Base-by-base conservation (phyloP, 148 eudicot genomes). In the Fagopyrum homotropicum region DNA sequence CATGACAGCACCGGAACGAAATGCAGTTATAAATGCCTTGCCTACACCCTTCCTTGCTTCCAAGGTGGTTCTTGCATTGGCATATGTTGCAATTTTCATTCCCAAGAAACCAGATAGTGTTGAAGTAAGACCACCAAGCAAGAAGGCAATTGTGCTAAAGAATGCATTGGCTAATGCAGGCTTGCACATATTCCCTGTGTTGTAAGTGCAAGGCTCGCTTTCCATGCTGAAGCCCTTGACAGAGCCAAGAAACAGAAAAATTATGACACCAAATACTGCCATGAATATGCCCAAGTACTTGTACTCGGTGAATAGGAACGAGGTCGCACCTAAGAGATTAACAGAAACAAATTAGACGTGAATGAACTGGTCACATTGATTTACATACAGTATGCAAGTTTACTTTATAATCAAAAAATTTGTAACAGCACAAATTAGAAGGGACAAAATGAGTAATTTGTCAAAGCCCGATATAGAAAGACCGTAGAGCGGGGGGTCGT, bases 11-110 rank as follows among this genome's bases (percentile, higher is more conserved):
- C 89, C 89, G 43, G 89, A 86, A 15, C 91, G 80, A 75, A 85
- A 87, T 7, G 90, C 90, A 16, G 72, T 69, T 43, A 88, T 82
- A 50, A 88, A 88, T 71, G 91, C 91, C 69, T 85, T 83, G 5
- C 91, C 88, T 17, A 88, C 90, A 72, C 89, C 89, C 75, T 85
- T 85, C 55, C 88, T 81, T n/a, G 88, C 88, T 69, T 85, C 88
- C 59, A 85, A 69, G 4, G 89, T 86, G n/a, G 89, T 86, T 75
- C 89, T 81, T 45, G 89, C 89, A 74, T 87, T 87, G 35, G 90
- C 90, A 78, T 85, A 35, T 35, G 40, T 35, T 35, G 40, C 40
- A 35, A 35, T 35, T 35, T 35, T 35, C 40, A 35, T 35, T 51
- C 88, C 88, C 17, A 85, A 83, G 77, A 83, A 85, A 50, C 89